Base-by-base conservation (phyloP, 208 protist genomes). In the Leishmania lainsoni region DNA sequence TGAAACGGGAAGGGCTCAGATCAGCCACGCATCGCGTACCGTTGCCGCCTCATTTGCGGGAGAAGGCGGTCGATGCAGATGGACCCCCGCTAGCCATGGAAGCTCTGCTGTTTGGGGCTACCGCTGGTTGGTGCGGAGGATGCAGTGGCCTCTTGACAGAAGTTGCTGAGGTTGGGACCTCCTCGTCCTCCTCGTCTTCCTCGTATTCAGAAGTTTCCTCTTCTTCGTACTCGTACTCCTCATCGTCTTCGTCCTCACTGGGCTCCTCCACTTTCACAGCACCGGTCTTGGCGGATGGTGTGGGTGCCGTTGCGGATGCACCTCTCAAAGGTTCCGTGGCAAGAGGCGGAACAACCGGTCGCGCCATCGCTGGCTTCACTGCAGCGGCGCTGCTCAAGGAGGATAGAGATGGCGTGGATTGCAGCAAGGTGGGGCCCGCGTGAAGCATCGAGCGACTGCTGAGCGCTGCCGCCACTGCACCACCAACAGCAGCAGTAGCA, bases 151-250 rank as follows among this genome's bases (percentile, higher is more conserved):
- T 49, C 66, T 20, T 20, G 6, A 10, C 52, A 4, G n/a, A 39
- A 32, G 22, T 1, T 52, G 58, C 56, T 17, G 35, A 22, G 12
- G 42, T 17, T 48, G 56, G 56, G 9, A 14, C 74, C 22, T 78
- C 58, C 65, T 83, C 80, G 1, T 82, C 79, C 0, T 74, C 79
- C 29, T 76, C 74, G 3, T 65, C 59, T 10, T 65, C 22, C 8
- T 65, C 59, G 59, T 65, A n/a, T 70, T 39, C 78, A 5, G 59
- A 65, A n/a, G 59, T 65, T 29, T 66, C 63, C 48, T 83, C 79
- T 16, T 83, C 61, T 52, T 79, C 80, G 68, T 79, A 73, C 61
- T 84, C 81, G n/a, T 75, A 61, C 39, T 75, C 66, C 39, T 59
- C 65, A 3, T 68, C 70, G 9, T 80, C 66, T 22, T 84, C 81